Conservation (phyloP, 2,329 filamentous ascomycete genomes). For the Trichoderma sp. region DNA sequence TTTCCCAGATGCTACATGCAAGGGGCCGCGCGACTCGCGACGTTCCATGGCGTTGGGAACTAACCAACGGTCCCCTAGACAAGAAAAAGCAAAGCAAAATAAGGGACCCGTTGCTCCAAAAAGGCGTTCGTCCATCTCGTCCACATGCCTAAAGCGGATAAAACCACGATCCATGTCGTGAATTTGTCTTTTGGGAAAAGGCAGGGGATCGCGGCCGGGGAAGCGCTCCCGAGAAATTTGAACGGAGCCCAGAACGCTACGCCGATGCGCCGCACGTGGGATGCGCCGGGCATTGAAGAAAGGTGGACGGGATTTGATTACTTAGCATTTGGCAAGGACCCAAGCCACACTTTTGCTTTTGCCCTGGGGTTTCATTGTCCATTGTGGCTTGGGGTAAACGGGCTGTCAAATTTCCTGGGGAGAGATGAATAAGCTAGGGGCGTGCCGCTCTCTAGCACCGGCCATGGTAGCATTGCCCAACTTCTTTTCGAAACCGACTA, state of each 20-base stretch:
- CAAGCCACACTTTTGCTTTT: not conserved
- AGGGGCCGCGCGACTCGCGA: not conserved
- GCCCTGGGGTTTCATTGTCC: not conserved
- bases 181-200: not conserved
- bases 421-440: constrained; percentile 3
- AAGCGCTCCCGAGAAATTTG: constrained; percentile 12
- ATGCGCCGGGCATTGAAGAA: not conserved
- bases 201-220: not conserved
- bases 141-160: not conserved
- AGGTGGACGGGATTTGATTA: not conserved
- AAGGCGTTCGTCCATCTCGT: not conserved
- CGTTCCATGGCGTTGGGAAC: constrained; percentile 2
- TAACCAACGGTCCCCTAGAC: not conserved
- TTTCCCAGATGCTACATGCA: not conserved
- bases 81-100: not conserved
- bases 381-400: not conserved
- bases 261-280: not conserved
- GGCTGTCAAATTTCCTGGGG: not conserved
- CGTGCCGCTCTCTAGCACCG: not conserved
- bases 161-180: constrained; percentile 9
- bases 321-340: not conserved
- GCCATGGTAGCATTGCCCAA: not conserved
- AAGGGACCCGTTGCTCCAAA: not conserved
- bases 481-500: not conserved
- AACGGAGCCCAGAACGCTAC: not conserved